Base-by-base conservation (phyloP, 1,284 basidiomycete species). In the Ustilago shanxiensis region DNA sequence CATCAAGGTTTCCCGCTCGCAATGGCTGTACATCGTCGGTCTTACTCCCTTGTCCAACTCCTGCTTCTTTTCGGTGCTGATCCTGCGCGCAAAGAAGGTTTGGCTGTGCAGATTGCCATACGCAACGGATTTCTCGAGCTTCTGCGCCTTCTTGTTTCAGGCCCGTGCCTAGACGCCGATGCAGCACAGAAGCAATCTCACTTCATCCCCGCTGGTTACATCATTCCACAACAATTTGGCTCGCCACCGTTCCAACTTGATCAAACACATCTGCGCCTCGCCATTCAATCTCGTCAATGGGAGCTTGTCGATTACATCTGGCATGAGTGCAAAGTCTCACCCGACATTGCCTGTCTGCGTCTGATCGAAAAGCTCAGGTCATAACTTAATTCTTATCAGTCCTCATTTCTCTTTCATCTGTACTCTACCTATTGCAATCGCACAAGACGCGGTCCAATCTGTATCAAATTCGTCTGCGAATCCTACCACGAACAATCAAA, bases 241-340 rank as follows among this genome's bases (percentile, higher is more conserved):
- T 33, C 60, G 10, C 51, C 13, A 9, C n/a, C 39, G 1, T 49
- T 66, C 14, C 35, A 45, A 29, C 66, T 66, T 11, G 57, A 71
- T 33, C 41, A 52, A 22, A 22, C 51, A 1, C 65, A 56, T 29
- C 39, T 78, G 29, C 53, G 68, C 6, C 53, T 66, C 14, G 70
- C 70, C 13, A 73, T 77, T 29, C 57, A 67, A 13, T 41, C 35
- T 24, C 35, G 54, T 1, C 60, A 67, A 11, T 68, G 71, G 71
- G 44, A 62, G 16, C 6, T 77, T 4, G 71, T 77, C 54, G 60
- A 78, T 41, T 78, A 57, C 58, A 63, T 78, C 57, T 74, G 64
- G 64, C 64, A 73, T 51, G 64, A 73, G 22, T 33, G 45, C 11
- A 2, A 56, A 5, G 67, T 78, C 11, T 53, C 60, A n/a, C 75